Base-by-base conservation (phyloP, 2,329 filamentous ascomycete genomes). In the Ophiostoma australiae region DNA sequence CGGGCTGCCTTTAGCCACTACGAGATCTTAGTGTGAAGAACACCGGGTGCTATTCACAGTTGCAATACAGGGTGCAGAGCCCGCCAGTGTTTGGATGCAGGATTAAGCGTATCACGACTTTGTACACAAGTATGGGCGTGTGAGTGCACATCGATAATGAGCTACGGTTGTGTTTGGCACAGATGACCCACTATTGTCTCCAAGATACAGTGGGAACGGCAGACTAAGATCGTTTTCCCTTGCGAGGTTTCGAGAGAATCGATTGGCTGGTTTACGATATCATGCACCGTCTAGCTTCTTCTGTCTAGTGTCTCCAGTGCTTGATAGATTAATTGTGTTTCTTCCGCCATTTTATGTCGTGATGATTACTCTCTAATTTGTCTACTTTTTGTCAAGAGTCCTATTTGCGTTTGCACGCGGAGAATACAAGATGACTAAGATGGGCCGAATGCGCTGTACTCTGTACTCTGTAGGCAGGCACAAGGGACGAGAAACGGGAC, bases 201-300 rank as follows among this genome's bases (percentile, higher is more conserved):
- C 52, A 58, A 27, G 52, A 58, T 35, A 65, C 33, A 23, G 63
- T 66, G 63, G 63, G 35, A 41, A 67, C 66, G n/a, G 65, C 37
- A 35, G 35, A 27, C 39, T 41, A 67, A 41, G 35, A 67, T 67
- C 41, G n/a, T 68, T 33, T 17, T 17, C 23, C 66, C 66, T 39
- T 33, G 41, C 37, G 37, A n/a, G 17, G 17, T 23, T 58, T 58
- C 10, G 69, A 68, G 37, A 27, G 31, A 17, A 35, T 41, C 63
- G 48, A 72, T 72, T 71, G 72, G 72, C 13, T 39, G 3, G 17
- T 71, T 70, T 72, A 72, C 72, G 72, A 39, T 11, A 33, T 27
- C 11, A 27, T 48, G 44, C 70, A 48, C 31, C 20, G 58, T 35
- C 58, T 63, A 63, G 27, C 27, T 20, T 8, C 5, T 20, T 65